These are phyloP conservation scores for Umbelopsis sp. DNA, from an alignment of 192 early-diverging fungal species.

Conservation along the genomic window DNA sequence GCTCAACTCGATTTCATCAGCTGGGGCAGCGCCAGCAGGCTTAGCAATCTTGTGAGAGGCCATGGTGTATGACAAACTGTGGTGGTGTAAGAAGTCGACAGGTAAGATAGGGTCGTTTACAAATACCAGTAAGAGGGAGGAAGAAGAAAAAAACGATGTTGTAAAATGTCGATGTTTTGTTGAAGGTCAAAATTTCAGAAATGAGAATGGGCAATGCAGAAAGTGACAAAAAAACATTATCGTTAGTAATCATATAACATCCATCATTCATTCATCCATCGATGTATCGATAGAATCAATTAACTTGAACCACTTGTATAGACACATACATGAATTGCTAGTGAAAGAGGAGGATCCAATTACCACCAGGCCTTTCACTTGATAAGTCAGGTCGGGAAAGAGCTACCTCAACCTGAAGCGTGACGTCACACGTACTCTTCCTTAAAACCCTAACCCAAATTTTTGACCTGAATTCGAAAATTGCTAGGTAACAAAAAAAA, in stretches of 20 bases:
- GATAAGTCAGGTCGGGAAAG: not conserved
- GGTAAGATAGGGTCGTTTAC: too few species aligned
- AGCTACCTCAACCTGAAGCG: not conserved
- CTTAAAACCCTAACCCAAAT: not conserved
- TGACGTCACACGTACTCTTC: not conserved
- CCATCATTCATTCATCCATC: slow-evolving; percentile 17
- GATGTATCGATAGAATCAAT: not conserved
- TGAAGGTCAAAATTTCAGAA: not conserved
- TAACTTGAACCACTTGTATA: not conserved
- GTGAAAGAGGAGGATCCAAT: slow-evolving; percentile 16
- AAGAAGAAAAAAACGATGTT: too few species aligned
- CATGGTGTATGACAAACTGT: slow-evolving; percentile 24
- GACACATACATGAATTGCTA: slow-evolving; percentile 19
- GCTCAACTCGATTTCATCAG: slow-evolving; percentile 87
- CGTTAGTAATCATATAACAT: slow-evolving; percentile 5
- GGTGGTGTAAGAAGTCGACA: not conserved
- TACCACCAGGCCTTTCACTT: not conserved
- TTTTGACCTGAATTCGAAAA: not conserved
- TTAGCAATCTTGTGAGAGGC: slow-evolving; percentile 43
- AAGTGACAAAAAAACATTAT: not conserved
- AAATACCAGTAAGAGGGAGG: not conserved
- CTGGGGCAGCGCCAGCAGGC: slow-evolving; percentile 40
- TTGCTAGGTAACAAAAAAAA: not conserved
- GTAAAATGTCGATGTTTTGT: not conserved
- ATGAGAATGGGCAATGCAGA: not conserved